These are phyloP conservation scores for Xylaria sp. DNA, from an alignment of 2,329 filamentous ascomycete genomes.

Conservation along the genomic window DNA sequence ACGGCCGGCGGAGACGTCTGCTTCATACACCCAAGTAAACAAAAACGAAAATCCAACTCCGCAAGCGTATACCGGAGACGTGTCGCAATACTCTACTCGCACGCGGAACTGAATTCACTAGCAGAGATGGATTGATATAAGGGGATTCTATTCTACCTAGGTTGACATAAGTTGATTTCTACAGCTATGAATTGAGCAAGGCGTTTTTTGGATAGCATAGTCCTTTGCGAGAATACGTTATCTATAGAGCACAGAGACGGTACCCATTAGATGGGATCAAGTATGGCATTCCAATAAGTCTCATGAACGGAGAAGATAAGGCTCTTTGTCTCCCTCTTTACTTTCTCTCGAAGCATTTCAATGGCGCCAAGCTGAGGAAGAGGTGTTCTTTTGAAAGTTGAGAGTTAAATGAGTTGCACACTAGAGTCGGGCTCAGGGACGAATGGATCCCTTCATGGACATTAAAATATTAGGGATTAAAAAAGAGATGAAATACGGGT, in stretches of 20 bases:
- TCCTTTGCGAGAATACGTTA: slow-evolving; percentile 6
- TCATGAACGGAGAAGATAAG: not conserved
- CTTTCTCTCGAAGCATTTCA: slow-evolving; percentile 22
- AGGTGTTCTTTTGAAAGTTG: slow-evolving; percentile 3
- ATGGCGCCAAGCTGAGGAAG: slow-evolving; percentile 3
- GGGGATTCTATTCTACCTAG: not conserved
- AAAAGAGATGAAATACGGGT: not conserved
- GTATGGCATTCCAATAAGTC: not conserved
- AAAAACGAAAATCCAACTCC: slow-evolving; percentile 36
- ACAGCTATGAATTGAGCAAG: slow-evolving; percentile 25
- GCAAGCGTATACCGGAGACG: slow-evolving; percentile 30
- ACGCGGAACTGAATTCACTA: slow-evolving; percentile 35
- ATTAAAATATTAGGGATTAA: not conserved
- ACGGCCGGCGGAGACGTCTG: slow-evolving; percentile 39
- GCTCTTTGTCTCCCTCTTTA: not conserved
- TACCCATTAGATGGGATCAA: not conserved
- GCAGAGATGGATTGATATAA: not conserved
- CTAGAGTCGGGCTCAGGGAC: not conserved
- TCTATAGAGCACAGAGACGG: not conserved
- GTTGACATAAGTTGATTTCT: slow-evolving; percentile 16
- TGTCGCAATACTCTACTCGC: slow-evolving; percentile 28
- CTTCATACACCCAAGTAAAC: slow-evolving; percentile 34
- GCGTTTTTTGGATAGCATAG: slow-evolving; percentile 26
- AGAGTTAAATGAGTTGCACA: not conserved
- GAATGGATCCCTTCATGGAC: not conserved